Percentiles rank a stretch among this genome's conserved stretches.
These are phyloP conservation scores for Geranomyces variabilis DNA, from an alignment of 192 early-diverging fungal genomes.

Conservation along the genomic window DNA sequence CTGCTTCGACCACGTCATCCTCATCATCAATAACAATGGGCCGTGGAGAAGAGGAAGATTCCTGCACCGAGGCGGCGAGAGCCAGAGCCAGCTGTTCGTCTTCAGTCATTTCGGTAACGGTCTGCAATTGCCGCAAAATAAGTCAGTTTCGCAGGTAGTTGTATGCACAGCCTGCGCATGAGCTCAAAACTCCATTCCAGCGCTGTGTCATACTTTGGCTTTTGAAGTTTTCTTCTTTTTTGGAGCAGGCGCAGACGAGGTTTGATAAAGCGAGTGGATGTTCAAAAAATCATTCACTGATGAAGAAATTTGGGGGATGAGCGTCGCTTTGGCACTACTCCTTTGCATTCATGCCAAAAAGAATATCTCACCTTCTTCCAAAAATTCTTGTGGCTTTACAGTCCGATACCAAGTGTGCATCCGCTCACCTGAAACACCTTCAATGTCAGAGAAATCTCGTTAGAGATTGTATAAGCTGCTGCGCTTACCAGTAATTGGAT, in stretches of 20 bases:
- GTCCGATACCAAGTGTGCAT: constrained; percentile 69
- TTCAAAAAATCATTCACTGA: constrained; percentile 43
- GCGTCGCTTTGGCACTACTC: not conserved
- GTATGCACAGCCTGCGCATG: not conserved
- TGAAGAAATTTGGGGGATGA: not conserved
- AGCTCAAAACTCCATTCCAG: not conserved
- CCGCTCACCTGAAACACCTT: constrained; percentile 64
- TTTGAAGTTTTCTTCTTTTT: constrained; percentile 25
- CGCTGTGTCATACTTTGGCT: not conserved
- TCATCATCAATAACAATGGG: not conserved
- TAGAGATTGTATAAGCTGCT: not conserved
- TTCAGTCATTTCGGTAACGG: constrained; percentile 76
- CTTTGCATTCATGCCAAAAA: not conserved
- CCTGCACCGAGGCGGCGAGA: constrained; percentile 71
- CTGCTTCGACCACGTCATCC: not conserved
- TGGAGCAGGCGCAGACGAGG: constrained; percentile 18
- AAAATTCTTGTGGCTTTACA: constrained; percentile 65
- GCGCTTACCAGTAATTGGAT: constrained; percentile 78
- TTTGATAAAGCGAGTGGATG: constrained; percentile 61
- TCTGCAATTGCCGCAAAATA: constrained; percentile 31
- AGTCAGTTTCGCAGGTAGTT: too few relatives aligned
- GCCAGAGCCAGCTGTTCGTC: constrained; percentile 88
- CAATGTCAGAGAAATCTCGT: not conserved
- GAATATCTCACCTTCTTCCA: constrained; percentile 64
- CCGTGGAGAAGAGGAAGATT: constrained; percentile 9